Evolutionary conservation across 495 filamentous ascomycete genomes (phyloP), one percentile per base, ranked within the genome.

Genomic region (Astrothelium subdiscretum): DNA sequence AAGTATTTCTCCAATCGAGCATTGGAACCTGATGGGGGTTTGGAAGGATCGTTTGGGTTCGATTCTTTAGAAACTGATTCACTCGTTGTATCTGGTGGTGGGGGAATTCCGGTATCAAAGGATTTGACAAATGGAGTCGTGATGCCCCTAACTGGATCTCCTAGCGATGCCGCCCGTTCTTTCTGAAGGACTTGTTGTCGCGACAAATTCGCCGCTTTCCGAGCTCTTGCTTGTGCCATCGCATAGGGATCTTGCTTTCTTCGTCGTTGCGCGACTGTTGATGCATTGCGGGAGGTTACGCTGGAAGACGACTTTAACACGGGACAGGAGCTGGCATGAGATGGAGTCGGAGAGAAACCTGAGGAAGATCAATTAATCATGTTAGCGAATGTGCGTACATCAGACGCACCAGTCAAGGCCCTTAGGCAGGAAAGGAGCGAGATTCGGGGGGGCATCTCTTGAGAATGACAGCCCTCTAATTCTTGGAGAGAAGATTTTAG

Each of bases 51-150:
- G 63, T 57, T 70, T 64, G 29, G 57, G 67, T 32, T 66, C 66
- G 8, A 10, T 32, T 68, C 67, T 20, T 48, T 51, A 15, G 51
- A 38, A 71, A 60, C 40, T 74, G 69, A 2, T 24, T 32, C 18
- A 58, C 0, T 12, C 24, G 59, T 22, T 32, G 43, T 15, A 26
- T 32, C 10, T 31, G 57, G 20, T 38, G n/a, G 18, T 6, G 72
- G 62, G 1, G 73, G 77, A 0, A 72, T 63, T 0, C 71, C 81
- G 3, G 81, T 80, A 70, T 90, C 86, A 71, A 98, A 85, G 48
- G 88, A 87, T 75, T 88, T 80, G 70, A 96, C 75, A 73, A 96
- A 98, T 38, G 90, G 80, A 13, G 95, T 97, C 6, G 80, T 70
- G 42, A 84, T 74, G 67, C 91, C 92, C 60, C 84, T 79, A 67